Base-by-base conservation (phyloP, 805 yeast genomes). In the Ogataea minuta region DNA sequence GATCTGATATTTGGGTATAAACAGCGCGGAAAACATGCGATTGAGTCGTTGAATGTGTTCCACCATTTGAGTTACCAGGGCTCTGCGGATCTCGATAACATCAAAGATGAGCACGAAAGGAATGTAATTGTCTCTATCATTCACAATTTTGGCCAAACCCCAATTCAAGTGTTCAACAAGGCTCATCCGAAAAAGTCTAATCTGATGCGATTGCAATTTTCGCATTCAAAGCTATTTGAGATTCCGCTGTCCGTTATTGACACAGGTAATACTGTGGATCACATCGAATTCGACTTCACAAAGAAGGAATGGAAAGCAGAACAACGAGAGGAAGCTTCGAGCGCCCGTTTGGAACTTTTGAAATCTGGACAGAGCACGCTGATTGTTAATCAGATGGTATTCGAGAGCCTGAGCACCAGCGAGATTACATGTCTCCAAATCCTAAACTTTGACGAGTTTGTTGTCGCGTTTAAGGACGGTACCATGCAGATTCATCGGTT, bases 71-170 rank as follows among this genome's bases (percentile, higher is more conserved):
- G 95, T 40, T 88, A 88, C 55, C 82, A 82, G 38, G 96, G 96
- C 2, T 86, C 90, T 0, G 80, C 85, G 13, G 79, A 88, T 56
- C 63, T 88, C 38, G 95, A 86, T 45, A 71, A 70, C 15, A 81
- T 88, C 41, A 70, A 76, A 44, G 90, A 87, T 54, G 87, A 79
- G 25, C 70, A 74, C 45, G 95, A 88, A 59, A 72, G 81, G 47
- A 68, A 79, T 26, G 91, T 95, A 1, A 71, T 84, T 3, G 83
- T 87, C 15, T 90, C 95, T 2, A 84, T 84, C 50, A 88, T 88
- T 36, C 93, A 89, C 56, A 88, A 88, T 60, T 88, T 88, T 68
- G 96, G 96, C 0, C 96, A 88, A 56, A 88, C 95, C 0, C 96
- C 96, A 1, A 55, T 74, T 34, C 85, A 83, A 50, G 64, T 89